A percentile compares a stretch with the other conserved stretches of the same genome.
phyloP scores from a whole-genome alignment of 805 yeast genomes.

The Saturnispora bothae region DNA sequence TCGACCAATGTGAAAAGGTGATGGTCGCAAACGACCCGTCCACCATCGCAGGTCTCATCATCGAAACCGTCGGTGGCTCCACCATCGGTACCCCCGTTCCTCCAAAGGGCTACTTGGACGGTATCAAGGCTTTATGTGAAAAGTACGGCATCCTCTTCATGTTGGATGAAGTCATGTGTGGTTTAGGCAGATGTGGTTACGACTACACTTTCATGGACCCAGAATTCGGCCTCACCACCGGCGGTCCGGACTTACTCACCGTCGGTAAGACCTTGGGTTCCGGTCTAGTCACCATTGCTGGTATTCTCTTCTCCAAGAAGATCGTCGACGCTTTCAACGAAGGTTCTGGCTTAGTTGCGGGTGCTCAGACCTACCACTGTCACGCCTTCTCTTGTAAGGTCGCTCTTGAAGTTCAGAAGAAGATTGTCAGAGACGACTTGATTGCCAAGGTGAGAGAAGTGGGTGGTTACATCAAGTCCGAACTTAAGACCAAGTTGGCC shows the following conservation, averaged over 20 bases:
- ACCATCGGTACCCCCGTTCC: constrained; percentile 37
- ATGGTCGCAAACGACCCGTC: constrained; percentile 34
- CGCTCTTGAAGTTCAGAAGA: constrained; percentile 37
- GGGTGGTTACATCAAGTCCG: constrained; percentile 34
- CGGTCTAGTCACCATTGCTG: constrained; percentile 41
- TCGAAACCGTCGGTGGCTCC: constrained; percentile 39
- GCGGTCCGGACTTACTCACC: constrained; percentile 38
- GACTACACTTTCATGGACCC: constrained; percentile 29
- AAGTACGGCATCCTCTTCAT: constrained; percentile 41
- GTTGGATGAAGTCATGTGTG: constrained; percentile 50
- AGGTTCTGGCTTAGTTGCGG: constrained; percentile 32
- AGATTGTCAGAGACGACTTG: constrained; percentile 23
- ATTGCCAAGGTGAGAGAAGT: constrained; percentile 33
- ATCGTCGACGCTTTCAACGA: constrained; percentile 27
- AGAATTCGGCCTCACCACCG: constrained; percentile 24
- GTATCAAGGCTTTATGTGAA: constrained; percentile 35
- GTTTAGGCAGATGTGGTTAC: constrained; percentile 43
- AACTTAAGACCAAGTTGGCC: constrained; percentile 27
- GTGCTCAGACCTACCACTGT: constrained; percentile 42
- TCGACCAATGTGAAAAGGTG: constrained; percentile 31
- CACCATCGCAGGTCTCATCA: constrained; percentile 32
- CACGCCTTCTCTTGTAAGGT: constrained; percentile 37
- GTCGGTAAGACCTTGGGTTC: constrained; percentile 42
- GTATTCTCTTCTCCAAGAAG: constrained; percentile 32
- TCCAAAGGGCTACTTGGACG: constrained; percentile 37